A percentile compares a stretch with the other conserved stretches of the same genome.
Conservation (phyloP, 352 stramenopile genomes). For the Pythium utonaiense region DNA sequence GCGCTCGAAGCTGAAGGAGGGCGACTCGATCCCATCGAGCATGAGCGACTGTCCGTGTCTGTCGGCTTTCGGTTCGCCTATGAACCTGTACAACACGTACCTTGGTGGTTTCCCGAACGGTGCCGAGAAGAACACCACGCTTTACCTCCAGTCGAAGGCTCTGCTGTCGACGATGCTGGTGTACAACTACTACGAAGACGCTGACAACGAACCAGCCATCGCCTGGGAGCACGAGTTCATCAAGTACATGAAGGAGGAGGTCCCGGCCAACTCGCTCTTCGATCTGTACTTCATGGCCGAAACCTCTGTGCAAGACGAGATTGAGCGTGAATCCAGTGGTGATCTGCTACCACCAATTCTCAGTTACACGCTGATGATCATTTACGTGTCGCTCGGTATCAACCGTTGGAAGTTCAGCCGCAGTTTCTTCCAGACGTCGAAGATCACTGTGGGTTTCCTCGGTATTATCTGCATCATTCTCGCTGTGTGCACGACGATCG, state of each 20-base stretch:
- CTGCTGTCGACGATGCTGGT: constrained; percentile 44
- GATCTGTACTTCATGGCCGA: constrained; percentile 66
- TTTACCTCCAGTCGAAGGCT: constrained; percentile 40
- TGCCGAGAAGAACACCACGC: constrained; percentile 25
- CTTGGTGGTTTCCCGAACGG: constrained; percentile 38
- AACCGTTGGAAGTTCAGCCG: constrained; percentile 48
- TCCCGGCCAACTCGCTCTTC: constrained; percentile 43
- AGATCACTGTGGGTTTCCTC: constrained; percentile 60
- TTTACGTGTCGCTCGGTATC: constrained; percentile 66
- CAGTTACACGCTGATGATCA: constrained; percentile 63
- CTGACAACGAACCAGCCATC: constrained; percentile 41
- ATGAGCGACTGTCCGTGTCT: constrained; percentile 71
- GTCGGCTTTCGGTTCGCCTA: constrained; percentile 51
- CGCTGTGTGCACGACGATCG: constrained; percentile 58
- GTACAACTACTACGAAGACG: constrained; percentile 47
- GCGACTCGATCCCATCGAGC: constrained; percentile 34
- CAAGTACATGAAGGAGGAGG: constrained; percentile 50
- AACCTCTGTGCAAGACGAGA: constrained; percentile 56
- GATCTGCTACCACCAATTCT: constrained; percentile 41
- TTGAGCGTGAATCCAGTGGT: constrained; percentile 43
- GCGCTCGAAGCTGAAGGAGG: constrained; percentile 21
- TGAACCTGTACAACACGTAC: constrained; percentile 55
- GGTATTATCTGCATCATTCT: constrained; percentile 62
- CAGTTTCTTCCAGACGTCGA: constrained; percentile 61
- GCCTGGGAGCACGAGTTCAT: constrained; percentile 71